Conservation (phyloP, 2,329 filamentous ascomycete species). For the Ploettnerulaceae sp. region DNA sequence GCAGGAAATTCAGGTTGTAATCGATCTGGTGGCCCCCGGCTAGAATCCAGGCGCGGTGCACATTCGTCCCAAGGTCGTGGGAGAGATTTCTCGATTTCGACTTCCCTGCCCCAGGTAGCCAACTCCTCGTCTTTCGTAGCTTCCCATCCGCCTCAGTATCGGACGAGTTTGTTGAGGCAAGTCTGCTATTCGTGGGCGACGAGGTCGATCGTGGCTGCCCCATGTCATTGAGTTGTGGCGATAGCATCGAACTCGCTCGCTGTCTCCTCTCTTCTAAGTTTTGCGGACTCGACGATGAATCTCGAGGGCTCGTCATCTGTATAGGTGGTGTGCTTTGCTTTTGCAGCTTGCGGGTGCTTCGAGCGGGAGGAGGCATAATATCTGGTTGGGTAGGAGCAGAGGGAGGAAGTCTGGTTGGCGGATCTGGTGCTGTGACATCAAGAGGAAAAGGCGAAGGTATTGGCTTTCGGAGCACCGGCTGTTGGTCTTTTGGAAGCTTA, state of each 20-base stretch:
- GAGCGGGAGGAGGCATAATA: not conserved
- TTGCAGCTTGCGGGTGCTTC: not conserved
- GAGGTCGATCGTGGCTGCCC: slow-evolving; percentile 13
- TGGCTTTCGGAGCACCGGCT: not conserved
- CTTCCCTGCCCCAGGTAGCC: slow-evolving; percentile 11
- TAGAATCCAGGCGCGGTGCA: slow-evolving; percentile 48
- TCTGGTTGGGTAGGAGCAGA: not conserved
- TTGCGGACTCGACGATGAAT: slow-evolving; percentile 1
- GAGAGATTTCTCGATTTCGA: slow-evolving; percentile 20
- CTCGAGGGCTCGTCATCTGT: slow-evolving; percentile 3
- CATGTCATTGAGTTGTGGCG: slow-evolving; percentile 4
- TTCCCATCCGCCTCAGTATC: slow-evolving; percentile 9
- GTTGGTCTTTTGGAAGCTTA: slow-evolving; percentile 6
- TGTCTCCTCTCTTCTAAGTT: not conserved
- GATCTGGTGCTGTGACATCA: not conserved
- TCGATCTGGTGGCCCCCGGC: slow-evolving; percentile 47
- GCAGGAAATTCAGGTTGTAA: slow-evolving; percentile 50
- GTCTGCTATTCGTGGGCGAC: slow-evolving; percentile 9
- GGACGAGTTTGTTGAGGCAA: slow-evolving; percentile 8
- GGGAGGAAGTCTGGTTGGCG: not conserved
- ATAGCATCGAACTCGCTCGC: slow-evolving; percentile 6
- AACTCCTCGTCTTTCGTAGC: slow-evolving; percentile 20
- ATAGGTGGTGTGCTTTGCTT: not conserved
- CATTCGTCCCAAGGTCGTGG: slow-evolving; percentile 1
- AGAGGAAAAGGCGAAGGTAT: not conserved